phyloP scores from a whole-genome alignment of 768 basidiomycete genomes.

The Pisolithus sp. region DNA sequence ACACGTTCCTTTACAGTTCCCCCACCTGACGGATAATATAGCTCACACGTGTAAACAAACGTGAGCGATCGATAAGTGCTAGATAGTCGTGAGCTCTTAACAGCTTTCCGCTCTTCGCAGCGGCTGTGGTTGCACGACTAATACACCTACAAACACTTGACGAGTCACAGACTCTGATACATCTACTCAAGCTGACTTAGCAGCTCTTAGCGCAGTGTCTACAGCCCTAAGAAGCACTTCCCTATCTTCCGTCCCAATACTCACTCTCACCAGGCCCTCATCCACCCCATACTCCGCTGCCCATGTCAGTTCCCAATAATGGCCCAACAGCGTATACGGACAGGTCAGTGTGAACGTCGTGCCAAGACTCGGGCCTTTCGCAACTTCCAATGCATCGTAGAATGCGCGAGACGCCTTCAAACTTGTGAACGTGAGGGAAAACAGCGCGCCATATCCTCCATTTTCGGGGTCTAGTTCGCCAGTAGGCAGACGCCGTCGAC shows the following conservation, averaged over 20 bases:
- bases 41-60: too few species aligned
- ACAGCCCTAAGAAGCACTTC: slow-evolving; percentile 53
- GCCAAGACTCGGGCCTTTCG: slow-evolving; percentile 88
- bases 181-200: slow-evolving; percentile 39
- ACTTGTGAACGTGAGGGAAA: slow-evolving; percentile 79
- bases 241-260: slow-evolving; percentile 80
- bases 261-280: slow-evolving; percentile 74
- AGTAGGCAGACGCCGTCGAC: slow-evolving; percentile 40
- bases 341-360: slow-evolving; percentile 95
- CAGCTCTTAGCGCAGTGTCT: slow-evolving; percentile 57
- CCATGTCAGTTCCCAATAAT: slow-evolving; percentile 88
- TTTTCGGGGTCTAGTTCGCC: slow-evolving; percentile 2
- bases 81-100: too few species aligned
- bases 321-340: slow-evolving; percentile 89
- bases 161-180: background rate
- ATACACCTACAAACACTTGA: too few species aligned
- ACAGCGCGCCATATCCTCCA: slow-evolving; percentile 75
- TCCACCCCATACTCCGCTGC: slow-evolving; percentile 85
- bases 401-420: slow-evolving; percentile 64
- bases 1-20: too few species aligned
- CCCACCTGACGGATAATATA: too few species aligned
- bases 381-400: slow-evolving; percentile 74
- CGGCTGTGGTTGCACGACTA: too few species aligned
- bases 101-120: too few species aligned
- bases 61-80: too few species aligned